These are phyloP conservation scores for Themeda triandra DNA, from an alignment of 176 grass and related monocot genomes.

Conservation along the genomic window DNA sequence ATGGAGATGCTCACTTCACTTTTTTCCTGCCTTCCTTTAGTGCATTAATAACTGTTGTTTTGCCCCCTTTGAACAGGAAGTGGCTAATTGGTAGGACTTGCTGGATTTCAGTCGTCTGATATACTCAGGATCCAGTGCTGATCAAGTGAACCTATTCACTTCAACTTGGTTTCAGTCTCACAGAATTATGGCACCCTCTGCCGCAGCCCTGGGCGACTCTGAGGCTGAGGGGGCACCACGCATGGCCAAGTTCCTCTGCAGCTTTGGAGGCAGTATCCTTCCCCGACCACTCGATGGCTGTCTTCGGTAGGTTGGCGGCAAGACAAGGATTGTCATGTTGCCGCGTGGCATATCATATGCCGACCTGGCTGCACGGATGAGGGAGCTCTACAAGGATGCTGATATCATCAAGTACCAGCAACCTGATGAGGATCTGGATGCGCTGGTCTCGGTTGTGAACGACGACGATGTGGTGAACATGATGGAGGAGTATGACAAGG, in stretches of 20 bases:
- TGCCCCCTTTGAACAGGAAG: conserved; percentile 27
- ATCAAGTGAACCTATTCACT: conserved; percentile 23
- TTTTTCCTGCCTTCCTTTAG: neutral
- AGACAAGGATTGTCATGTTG: conserved; percentile 76
- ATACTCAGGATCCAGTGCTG: neutral
- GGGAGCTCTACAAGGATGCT: conserved; percentile 70
- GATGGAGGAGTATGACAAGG: conserved; percentile 99
- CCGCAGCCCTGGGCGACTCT: neutral
- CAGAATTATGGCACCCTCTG: conserved; percentile 16
- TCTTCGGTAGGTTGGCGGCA: conserved; percentile 76
- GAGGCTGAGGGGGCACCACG: conserved; percentile 40
- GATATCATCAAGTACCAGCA: conserved; percentile 96
- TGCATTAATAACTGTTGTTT: neutral
- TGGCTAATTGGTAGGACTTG: neutral
- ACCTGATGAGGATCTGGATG: conserved; percentile 89
- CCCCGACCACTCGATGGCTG: conserved; percentile 75
- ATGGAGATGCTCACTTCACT: neutral
- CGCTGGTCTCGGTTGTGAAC: conserved; percentile 85
- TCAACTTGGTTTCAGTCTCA: conserved; percentile 4
- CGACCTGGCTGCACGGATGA: conserved; percentile 58
- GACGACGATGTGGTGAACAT: conserved; percentile 96
- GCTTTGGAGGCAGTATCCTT: conserved; percentile 88
- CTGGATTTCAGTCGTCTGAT: conserved; percentile 20
- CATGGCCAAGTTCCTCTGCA: conserved; percentile 90
- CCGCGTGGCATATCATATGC: conserved; percentile 45